Base-by-base conservation (phyloP, 2,329 filamentous ascomycete genomes). In the Teratosphaeria zuluensis region DNA sequence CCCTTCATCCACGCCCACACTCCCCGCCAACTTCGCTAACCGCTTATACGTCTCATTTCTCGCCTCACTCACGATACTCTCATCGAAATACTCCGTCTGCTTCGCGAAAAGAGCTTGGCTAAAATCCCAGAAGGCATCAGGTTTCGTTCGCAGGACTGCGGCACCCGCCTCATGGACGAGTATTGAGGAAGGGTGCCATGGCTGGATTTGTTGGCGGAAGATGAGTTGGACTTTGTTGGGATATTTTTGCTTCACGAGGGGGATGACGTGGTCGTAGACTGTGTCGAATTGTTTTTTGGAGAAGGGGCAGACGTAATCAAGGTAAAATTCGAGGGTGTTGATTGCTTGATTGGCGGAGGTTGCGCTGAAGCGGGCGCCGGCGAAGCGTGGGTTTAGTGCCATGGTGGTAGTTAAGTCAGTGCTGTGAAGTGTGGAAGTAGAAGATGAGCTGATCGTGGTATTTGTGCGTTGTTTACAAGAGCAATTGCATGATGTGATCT, bases 191-290 rank as follows among this genome's bases (percentile, higher is more conserved):
- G 92, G 92, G 76, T 97, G 92, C 92, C 30, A 48, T 14, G 91
- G 90, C 77, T 96, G 91, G 68, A 96, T 84, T 72, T 96, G 91
- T 72, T 92, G 92, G 55, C 92, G 87, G 79, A 96, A 89, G 69
- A 97, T 83, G 66, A 95, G 79, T 66, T 88, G 81, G 2, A 96
- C 76, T 61, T 80, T 80, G 60, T 77, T 79, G 28, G 76, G 66
- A 63, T 88, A 85, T 67, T 85, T 84, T 55, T 78, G 67, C 61
- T 80, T 78, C 65, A 95, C 79, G 54, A 83, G 72, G 0, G 89
- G 86, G 60, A 83, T 78, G 59, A 95, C 82, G 32, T 78, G 75
- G 59, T 74, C 77, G 74, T 87, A 86, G 66, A 96, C 76, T 1
- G 88, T 92, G 63, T 85, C 83, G 82, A 94, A 96, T 68, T 91